phyloP scores from a whole-genome alignment of 441 rosid species.

The Gossypium davidsonii region DNA sequence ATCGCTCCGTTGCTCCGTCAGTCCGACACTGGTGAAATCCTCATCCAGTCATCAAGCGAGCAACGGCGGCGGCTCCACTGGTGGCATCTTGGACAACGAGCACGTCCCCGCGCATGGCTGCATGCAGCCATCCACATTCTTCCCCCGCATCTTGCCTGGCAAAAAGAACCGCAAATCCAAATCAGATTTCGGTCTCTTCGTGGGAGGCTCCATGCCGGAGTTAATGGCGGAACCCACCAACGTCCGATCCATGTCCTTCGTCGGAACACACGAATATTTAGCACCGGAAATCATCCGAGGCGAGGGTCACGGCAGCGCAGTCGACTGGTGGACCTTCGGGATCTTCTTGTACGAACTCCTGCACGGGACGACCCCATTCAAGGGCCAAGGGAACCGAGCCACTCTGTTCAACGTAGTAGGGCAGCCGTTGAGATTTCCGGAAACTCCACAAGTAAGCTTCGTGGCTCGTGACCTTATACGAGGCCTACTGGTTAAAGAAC shows the following conservation, averaged over 20 bases:
- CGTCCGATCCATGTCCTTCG: constrained; percentile 83
- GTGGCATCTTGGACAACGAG: constrained; percentile 47
- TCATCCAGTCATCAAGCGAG: constrained; percentile 41
- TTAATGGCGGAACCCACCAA: constrained; percentile 87
- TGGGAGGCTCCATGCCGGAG: constrained; percentile 62
- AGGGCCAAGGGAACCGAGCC: constrained; percentile 81
- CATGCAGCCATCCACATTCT: constrained; percentile 64
- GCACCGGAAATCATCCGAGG: constrained; percentile 86
- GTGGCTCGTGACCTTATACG: constrained; percentile 67
- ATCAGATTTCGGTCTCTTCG: constrained; percentile 59
- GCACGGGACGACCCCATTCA: constrained; percentile 76
- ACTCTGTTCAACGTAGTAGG: constrained; percentile 77
- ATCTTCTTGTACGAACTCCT: constrained; percentile 73
- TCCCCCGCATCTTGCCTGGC: constrained; percentile 64
- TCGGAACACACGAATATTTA: constrained; percentile 82
- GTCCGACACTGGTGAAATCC: constrained; percentile 74
- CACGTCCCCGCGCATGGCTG: constrained; percentile 42
- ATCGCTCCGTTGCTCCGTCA: constrained; percentile 81
- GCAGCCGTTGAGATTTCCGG: constrained; percentile 73
- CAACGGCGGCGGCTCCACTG: constrained; percentile 4
- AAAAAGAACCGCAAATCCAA: constrained; percentile 75
- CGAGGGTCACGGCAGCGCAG: constrained; percentile 91
- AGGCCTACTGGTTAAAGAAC: constrained; percentile 72
- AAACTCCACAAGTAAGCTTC: constrained; percentile 54
- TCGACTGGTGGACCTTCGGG: constrained; percentile 91